A percentile compares a stretch with the other conserved stretches of the same genome.
phyloP scores from a whole-genome alignment of 495 filamentous ascomycete species.

The Hyaloscypha finlandica region DNA sequence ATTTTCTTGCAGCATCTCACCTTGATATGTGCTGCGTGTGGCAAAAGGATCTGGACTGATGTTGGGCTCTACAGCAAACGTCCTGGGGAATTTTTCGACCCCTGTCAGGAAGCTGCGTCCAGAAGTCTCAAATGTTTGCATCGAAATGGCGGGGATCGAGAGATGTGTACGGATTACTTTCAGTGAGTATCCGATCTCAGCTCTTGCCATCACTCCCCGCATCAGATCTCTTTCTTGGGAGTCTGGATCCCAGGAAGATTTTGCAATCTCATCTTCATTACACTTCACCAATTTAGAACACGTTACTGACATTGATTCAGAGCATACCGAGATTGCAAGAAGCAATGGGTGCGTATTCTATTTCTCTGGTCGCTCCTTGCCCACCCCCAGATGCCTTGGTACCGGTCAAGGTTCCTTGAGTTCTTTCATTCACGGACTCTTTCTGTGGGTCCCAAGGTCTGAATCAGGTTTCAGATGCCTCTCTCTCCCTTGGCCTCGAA shows the following conservation, averaged over 20 bases:
- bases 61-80: constrained; percentile 62
- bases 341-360: constrained; percentile 74
- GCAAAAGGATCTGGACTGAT: background rate
- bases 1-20: background rate
- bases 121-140: constrained; percentile 83
- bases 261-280: background rate
- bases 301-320: constrained; percentile 44
- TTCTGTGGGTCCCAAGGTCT: background rate
- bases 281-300: background rate
- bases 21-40: background rate
- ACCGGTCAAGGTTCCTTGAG: background rate
- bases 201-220: constrained; percentile 1
- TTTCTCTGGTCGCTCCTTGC: background rate
- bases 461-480: background rate
- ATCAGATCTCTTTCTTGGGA: constrained; percentile 1
- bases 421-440: background rate
- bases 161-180: constrained; percentile 93
- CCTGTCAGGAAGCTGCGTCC: constrained; percentile 91
- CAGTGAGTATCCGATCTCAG: constrained; percentile 60
- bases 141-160: constrained; percentile 78
- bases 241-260: background rate
- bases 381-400: background rate
- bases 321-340: constrained; percentile 93
- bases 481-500: background rate
- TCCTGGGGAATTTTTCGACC: constrained; percentile 85